Base-by-base conservation (phyloP, 1,284 basidiomycete species). In the Heterobasidion occidentale region DNA sequence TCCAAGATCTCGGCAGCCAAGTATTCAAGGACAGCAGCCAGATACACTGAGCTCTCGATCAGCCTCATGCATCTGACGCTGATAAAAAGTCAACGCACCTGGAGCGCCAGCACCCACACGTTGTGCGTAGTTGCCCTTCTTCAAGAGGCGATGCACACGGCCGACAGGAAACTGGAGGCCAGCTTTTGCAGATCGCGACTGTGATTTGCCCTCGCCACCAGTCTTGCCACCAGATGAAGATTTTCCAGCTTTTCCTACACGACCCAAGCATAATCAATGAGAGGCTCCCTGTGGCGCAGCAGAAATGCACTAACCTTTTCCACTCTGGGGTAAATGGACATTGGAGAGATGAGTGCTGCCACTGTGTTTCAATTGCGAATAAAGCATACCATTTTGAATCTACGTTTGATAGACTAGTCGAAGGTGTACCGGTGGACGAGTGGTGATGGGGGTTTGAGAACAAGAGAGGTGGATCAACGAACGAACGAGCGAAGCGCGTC, bases 131-230 rank as follows among this genome's bases (percentile, higher is more conserved):
- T 84, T 84, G 59, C 84, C 83, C 67, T 77, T 79, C 76, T 86
- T 85, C 59, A 90, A 71, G 64, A 84, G 76, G 74, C 86, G 83
- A 70, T 89, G 86, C 70, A 90, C 83, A 79, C 86, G 86, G 71
- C 87, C 85, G 67, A 89, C 86, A 38, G 87, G 88, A 78, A 89
- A 84, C 67, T 92, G 90, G 58, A 94, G 83, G 61, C 90, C 86
- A 62, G 90, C 90, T 74, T 88, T 90, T 62, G 86, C 80, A 51
- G 92, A 93, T 62, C 92, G 87, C 48, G 91, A 91, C 64, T 83
- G 75, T 8, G 79, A 74, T 67, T 84, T 86, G 60, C 71, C 78
- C 60, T 74, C 79, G 69, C 73, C 77, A 59, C 77, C 71, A 19
- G 73, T 72, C 68, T 80, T 82, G 46, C 80, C 77, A 65, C 79